Percentiles rank a stretch among this genome's conserved stretches.
Evolutionary conservation across 768 basidiomycete genomes (phyloP).

Genomic region (Agrocybe praecox): DNA sequence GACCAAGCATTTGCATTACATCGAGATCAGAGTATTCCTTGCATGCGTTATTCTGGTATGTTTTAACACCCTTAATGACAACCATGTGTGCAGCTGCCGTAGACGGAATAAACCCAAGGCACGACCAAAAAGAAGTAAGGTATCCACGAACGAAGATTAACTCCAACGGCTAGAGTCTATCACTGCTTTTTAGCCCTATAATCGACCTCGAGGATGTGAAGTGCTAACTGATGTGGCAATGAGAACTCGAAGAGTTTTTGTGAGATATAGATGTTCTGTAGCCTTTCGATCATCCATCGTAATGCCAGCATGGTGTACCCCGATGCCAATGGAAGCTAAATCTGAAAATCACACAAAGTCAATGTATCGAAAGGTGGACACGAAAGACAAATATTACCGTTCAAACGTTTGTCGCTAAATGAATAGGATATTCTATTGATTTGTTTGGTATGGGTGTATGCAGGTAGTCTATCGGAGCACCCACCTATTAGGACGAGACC

Average conservation of each 20-base stretch:
- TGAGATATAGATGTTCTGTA: constrained; percentile 75
- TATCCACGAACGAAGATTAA: constrained; percentile 81
- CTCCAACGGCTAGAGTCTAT: constrained; percentile 93
- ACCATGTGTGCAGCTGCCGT: constrained; percentile 86
- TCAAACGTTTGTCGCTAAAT: constrained; percentile 71
- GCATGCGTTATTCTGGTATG: constrained; percentile 69
- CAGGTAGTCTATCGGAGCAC: constrained; percentile 2
- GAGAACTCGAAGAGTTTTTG: constrained; percentile 64
- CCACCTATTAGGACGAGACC: constrained; percentile 64
- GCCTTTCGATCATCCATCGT: constrained; percentile 68
- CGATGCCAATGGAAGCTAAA: constrained; percentile 75
- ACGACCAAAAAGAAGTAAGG: neutral
- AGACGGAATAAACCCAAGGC: neutral
- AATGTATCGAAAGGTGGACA: neutral
- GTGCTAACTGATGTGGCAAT: constrained; percentile 80
- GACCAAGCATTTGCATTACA: constrained; percentile 94
- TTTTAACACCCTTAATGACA: constrained; percentile 88
- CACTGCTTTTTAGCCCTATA: constrained; percentile 5
- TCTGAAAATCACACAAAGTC: constrained; percentile 33
- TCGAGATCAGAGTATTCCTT: constrained; percentile 92
- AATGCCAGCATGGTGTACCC: constrained; percentile 92
- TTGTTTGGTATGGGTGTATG: neutral
- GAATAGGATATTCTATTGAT: constrained; percentile 48
- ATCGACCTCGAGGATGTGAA: neutral
- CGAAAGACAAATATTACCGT: constrained; percentile 40